Evolutionary conservation across 2,329 filamentous ascomycete genomes (phyloP).

Genomic region (Fusarium nisikadoi): DNA sequence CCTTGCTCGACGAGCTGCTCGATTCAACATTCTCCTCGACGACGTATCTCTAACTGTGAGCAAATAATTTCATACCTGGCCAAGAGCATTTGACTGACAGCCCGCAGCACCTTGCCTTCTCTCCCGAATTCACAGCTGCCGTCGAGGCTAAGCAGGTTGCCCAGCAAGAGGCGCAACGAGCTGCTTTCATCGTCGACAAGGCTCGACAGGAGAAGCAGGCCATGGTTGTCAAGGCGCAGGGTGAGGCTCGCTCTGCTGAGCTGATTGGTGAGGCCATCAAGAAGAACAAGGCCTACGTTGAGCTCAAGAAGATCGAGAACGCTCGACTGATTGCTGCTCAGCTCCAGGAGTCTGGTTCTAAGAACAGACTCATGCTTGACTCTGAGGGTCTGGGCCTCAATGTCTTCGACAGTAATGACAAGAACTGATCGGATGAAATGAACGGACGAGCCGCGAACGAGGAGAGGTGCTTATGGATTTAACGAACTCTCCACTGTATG

Average conservation of each 20-base stretch:
- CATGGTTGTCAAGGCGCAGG: conserved; percentile 97
- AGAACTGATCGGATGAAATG: conserved; percentile 44
- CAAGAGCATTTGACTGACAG: conserved; percentile 6
- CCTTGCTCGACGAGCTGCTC: conserved; percentile 86
- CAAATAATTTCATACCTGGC: not conserved
- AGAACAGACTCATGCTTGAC: conserved; percentile 95
- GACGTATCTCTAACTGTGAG: conserved; percentile 95
- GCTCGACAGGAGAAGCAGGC: conserved; percentile 99
- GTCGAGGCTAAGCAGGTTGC: conserved; percentile 80
- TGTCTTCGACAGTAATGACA: conserved; percentile 69
- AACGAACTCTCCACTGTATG: conserved; percentile 61
- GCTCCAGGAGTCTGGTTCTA: conserved; percentile 84
- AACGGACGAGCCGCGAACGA: not conserved
- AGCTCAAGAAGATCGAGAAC: conserved; percentile 98
- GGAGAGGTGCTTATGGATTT: conserved; percentile 24
- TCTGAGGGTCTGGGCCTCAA: conserved; percentile 91
- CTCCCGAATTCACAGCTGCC: conserved; percentile 77
- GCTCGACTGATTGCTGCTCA: conserved; percentile 88
- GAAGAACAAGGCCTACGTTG: conserved; percentile 97
- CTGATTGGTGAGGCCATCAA: conserved; percentile 99
- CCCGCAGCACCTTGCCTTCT: conserved; percentile 74
- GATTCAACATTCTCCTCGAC: conserved; percentile 97
- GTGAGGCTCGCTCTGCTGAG: conserved; percentile 97
- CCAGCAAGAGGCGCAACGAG: conserved; percentile 94
- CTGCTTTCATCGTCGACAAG: conserved; percentile 98